These are phyloP conservation scores for Lenwebbia sp. DNA, from an alignment of 345 rosid genomes.

Conservation along the genomic window DNA sequence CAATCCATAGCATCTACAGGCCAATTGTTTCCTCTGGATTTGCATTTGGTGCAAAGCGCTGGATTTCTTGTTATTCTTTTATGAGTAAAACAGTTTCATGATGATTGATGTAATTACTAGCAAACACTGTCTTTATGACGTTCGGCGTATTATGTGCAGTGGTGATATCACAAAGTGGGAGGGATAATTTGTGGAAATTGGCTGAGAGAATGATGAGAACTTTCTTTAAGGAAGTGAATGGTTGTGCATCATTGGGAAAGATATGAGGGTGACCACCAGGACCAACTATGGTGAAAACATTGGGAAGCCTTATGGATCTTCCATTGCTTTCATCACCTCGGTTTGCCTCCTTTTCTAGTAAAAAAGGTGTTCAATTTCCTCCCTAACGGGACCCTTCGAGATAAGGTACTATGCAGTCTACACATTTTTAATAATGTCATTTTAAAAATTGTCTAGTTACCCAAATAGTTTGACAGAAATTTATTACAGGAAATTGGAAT, in stretches of 20 bases:
- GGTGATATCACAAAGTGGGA: conserved; percentile 11
- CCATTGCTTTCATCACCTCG: conserved; percentile 22
- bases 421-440: too few relatives aligned
- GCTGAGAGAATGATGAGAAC: conserved; percentile 21
- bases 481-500: neutral
- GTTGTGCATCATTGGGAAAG: conserved; percentile 1
- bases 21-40: conserved; percentile 23
- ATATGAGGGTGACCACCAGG: conserved; percentile 11
- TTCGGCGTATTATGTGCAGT: neutral
- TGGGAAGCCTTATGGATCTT: neutral
- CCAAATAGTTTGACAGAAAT: neutral
- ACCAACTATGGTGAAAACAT: neutral
- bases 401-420: conserved; percentile 14
- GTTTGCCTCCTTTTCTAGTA: conserved; percentile 9
- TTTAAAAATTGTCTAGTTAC: neutral
- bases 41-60: conserved; percentile 38
- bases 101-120: neutral
- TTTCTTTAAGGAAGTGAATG: conserved; percentile 7
- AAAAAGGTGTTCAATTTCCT: conserved; percentile 19
- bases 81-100: neutral
- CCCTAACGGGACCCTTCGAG: neutral
- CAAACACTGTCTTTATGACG: neutral
- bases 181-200: conserved; percentile 18
- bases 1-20: conserved; percentile 12
- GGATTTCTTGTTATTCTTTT: conserved; percentile 8